Percentiles rank a stretch among this genome's conserved stretches.
Conservation (phyloP, 495 filamentous ascomycete species). For the Aspergillus ostianus region DNA sequence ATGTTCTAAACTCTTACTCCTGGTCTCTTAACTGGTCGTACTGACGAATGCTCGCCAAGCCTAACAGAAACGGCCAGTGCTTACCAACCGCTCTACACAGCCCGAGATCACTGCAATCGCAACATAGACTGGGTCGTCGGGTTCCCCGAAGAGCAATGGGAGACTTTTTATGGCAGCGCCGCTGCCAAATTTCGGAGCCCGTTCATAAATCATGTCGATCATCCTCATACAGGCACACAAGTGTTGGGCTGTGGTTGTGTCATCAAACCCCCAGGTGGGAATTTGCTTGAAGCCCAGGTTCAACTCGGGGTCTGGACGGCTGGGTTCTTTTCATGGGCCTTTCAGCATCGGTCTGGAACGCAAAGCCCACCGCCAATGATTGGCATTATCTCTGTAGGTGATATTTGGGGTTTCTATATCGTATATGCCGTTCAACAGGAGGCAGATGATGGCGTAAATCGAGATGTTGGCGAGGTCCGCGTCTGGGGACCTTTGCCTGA, state of each 20-base stretch:
- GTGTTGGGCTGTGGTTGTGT: constrained; percentile 4
- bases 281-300: constrained; percentile 10
- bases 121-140: constrained; percentile 15
- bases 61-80: not conserved
- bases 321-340: constrained; percentile 3
- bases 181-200: not conserved
- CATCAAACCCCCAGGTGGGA: constrained; percentile 5
- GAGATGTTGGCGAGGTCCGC: not conserved
- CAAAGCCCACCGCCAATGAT: constrained; percentile 3
- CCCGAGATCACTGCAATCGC: not conserved
- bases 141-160: constrained; percentile 5
- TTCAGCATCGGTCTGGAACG: not conserved
- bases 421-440: constrained; percentile 4
- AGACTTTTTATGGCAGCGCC: not conserved
- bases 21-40: not conserved
- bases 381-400: constrained; percentile 6
- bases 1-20: not conserved
- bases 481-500: not conserved
- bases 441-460: not conserved
- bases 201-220: constrained; percentile 7
- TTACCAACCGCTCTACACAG: constrained; percentile 10
- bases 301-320: constrained; percentile 14
- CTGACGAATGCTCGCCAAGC: not conserved
- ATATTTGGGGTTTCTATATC: constrained; percentile 10
- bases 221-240: constrained; percentile 6